phyloP scores from a whole-genome alignment of 2,329 filamentous ascomycete genomes.

The Pseudogymnoascus verrucosus region DNA sequence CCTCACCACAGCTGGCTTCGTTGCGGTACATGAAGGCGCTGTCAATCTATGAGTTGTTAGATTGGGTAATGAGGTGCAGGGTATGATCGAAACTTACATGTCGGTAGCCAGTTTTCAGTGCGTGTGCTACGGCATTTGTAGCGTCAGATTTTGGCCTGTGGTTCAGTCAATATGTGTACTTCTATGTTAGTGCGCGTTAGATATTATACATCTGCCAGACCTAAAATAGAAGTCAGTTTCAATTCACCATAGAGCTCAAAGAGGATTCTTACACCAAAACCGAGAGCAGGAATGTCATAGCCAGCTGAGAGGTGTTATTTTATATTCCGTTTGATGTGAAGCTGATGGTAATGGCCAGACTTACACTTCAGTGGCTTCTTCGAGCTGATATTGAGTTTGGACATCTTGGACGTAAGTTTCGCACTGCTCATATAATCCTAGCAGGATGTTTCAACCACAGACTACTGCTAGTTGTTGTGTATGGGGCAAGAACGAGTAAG shows the following conservation, averaged over 20 bases:
- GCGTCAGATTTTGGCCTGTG: background rate
- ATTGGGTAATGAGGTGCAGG: background rate
- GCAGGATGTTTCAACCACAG: too few relatives aligned
- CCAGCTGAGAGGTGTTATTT: conserved; percentile 31
- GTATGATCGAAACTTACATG: conserved; percentile 35
- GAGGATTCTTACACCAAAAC: conserved; percentile 43
- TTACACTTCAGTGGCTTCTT: conserved; percentile 1
- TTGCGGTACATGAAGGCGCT: conserved; percentile 51
- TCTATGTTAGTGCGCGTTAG: background rate
- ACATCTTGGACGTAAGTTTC: background rate
- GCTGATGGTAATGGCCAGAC: background rate
- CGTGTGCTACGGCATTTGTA: conserved; percentile 35
- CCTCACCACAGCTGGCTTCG: conserved; percentile 45
- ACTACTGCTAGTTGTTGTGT: background rate
- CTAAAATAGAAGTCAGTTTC: background rate
- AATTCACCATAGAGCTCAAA: too few relatives aligned
- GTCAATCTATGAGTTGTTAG: conserved; percentile 39
- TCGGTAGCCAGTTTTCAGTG: conserved; percentile 45
- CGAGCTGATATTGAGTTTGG: background rate
- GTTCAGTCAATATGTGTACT: background rate
- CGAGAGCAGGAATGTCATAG: conserved; percentile 51
- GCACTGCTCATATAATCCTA: background rate
- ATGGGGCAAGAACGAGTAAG: background rate
- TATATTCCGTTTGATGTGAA: background rate
- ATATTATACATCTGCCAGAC: conserved; percentile 3